Percentiles rank a stretch among this genome's conserved stretches.
Conservation (phyloP, 345 rosid species). For the Moringa oleifera region DNA sequence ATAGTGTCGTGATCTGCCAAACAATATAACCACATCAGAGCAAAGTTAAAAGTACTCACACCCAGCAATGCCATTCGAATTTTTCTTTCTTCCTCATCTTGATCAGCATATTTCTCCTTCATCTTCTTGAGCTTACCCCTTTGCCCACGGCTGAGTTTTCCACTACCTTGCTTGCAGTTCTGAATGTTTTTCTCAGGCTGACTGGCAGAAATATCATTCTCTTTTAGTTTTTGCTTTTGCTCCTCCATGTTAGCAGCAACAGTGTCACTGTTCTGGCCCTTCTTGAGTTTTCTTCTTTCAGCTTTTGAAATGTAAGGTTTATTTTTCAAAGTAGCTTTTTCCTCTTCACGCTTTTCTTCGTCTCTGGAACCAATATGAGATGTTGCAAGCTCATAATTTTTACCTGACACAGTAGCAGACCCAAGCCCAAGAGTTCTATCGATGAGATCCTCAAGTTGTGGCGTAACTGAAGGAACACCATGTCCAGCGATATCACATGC, state of each 20-base stretch:
- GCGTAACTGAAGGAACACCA: constrained; percentile 42
- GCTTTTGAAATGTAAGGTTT: constrained; percentile 83
- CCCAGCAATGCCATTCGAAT: constrained; percentile 85
- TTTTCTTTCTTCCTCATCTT: constrained; percentile 91
- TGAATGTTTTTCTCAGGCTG: constrained; percentile 36
- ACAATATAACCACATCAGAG: background rate
- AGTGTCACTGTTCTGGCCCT: constrained; percentile 45
- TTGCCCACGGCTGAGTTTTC: constrained; percentile 83
- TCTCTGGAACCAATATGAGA: constrained; percentile 35
- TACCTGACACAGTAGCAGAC: constrained; percentile 40
- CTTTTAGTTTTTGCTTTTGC: constrained; percentile 36
- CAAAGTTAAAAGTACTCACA: constrained; percentile 50
- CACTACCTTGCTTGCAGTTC: constrained; percentile 46
- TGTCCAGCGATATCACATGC: constrained; percentile 31
- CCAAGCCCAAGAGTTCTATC: constrained; percentile 96
- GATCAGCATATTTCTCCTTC: constrained; percentile 95
- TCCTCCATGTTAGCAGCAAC: constrained; percentile 28
- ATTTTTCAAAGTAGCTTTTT: constrained; percentile 37
- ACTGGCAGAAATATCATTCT: constrained; percentile 25
- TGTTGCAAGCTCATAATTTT: constrained; percentile 35
- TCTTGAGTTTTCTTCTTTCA: constrained; percentile 87
- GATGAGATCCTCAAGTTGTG: constrained; percentile 83
- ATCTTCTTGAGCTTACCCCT: constrained; percentile 88
- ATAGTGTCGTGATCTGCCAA: background rate
- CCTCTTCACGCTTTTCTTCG: constrained; percentile 40